Conservation (phyloP, 345 rosid genomes). For the Cardamine chenopodiifolia region DNA sequence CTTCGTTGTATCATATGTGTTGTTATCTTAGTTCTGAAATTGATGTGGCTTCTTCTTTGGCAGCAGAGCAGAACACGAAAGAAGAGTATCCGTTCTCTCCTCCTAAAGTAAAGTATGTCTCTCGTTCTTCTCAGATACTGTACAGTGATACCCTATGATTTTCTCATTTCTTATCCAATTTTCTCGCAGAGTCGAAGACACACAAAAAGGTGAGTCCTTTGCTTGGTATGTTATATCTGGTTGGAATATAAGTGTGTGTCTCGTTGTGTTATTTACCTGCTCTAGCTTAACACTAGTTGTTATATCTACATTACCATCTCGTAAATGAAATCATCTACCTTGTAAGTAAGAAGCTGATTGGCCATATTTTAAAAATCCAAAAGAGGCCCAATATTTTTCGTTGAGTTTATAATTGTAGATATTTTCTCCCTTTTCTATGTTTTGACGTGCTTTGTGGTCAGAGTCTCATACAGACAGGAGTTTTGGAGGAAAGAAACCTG, state of each 20-base stretch:
- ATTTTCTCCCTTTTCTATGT: conserved; percentile 14
- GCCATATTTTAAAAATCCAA: not conserved
- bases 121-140: conserved; percentile 29
- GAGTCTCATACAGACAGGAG: conserved; percentile 66
- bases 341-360: not conserved
- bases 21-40: conserved; percentile 11
- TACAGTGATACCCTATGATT: conserved; percentile 12
- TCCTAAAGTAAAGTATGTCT: conserved; percentile 84
- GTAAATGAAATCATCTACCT: conserved; percentile 6
- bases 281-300: conserved; percentile 12
- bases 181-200: conserved; percentile 73
- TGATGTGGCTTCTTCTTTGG: conserved; percentile 49
- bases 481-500: conserved; percentile 73
- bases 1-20: not conserved
- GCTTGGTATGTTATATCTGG: conserved; percentile 50
- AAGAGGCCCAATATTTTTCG: conserved; percentile 3
- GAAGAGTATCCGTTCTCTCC: conserved; percentile 86
- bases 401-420: conserved; percentile 18
- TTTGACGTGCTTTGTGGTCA: conserved; percentile 45
- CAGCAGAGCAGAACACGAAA: conserved; percentile 67
- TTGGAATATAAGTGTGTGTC: conserved; percentile 52
- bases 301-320: conserved; percentile 2
- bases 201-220: conserved; percentile 61
- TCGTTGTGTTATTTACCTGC: not conserved
- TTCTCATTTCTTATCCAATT: conserved; percentile 38